Conservation (phyloP, 2,329 filamentous ascomycete species). For the Colletotrichum navitas region DNA sequence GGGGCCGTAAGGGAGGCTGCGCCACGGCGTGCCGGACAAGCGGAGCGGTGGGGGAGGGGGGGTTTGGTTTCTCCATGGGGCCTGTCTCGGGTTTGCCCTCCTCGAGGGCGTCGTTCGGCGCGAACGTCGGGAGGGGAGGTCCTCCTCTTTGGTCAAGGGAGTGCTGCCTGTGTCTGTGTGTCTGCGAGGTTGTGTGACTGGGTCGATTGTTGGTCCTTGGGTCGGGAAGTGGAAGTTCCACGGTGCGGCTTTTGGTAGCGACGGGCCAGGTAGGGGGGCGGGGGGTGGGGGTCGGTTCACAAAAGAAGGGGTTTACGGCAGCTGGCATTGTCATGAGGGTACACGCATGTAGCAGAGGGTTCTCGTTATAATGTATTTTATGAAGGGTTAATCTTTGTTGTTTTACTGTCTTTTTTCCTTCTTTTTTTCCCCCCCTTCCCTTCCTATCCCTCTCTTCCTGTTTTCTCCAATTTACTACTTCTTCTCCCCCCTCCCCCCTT, state of each 20-base stretch:
- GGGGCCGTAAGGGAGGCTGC: constrained; percentile 28
- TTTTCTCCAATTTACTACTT: not conserved
- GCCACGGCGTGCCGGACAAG: constrained; percentile 1
- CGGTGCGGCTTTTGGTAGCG: not conserved
- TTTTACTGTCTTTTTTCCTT: not conserved
- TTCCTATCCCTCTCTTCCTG: too few species aligned
- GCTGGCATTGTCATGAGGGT: constrained; percentile 5
- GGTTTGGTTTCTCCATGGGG: not conserved
- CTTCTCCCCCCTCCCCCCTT: not conserved
- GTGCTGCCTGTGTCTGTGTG: not conserved
- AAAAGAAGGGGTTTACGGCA: constrained; percentile 12
- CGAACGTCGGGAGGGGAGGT: not conserved
- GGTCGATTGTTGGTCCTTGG: too few species aligned
- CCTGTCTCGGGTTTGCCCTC: not conserved
- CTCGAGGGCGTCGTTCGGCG: not conserved
- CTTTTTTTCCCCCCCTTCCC: too few species aligned
- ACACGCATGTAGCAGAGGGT: constrained; percentile 20
- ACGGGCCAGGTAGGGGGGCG: not conserved
- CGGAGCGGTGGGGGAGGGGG: not conserved
- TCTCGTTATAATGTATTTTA: not conserved
- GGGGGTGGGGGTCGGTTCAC: constrained; percentile 1
- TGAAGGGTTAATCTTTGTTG: not conserved
- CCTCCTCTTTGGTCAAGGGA: not conserved
- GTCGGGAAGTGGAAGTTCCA: not conserved
- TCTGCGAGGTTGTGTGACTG: not conserved